A percentile compares a stretch with the other conserved stretches of the same genome.
phyloP scores from a whole-genome alignment of 176 grass and related monocot species.

The Typha latifolia region DNA sequence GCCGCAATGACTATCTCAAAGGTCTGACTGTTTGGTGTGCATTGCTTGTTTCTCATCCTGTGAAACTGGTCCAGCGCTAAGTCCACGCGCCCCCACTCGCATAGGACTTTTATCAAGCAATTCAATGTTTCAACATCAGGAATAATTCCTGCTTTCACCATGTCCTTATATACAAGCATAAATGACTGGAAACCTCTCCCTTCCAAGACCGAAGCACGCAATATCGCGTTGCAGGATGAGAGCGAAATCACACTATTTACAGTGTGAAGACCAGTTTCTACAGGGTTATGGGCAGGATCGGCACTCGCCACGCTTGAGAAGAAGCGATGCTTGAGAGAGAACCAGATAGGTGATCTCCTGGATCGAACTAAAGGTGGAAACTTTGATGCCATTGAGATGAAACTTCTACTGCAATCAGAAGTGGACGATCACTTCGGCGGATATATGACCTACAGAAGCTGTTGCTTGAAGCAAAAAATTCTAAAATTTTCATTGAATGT shows the following conservation, averaged over 20 bases:
- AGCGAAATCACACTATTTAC: conserved; percentile 18
- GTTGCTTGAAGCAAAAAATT: too few species aligned
- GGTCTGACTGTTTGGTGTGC: conserved; percentile 30
- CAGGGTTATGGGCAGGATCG: neutral
- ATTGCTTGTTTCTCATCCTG: conserved; percentile 44
- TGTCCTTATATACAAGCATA: conserved; percentile 34
- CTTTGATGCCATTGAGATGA: too few species aligned
- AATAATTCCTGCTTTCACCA: conserved; percentile 44
- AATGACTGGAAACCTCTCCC: conserved; percentile 22
- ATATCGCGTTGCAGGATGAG: conserved; percentile 30
- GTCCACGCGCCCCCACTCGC: conserved; percentile 30
- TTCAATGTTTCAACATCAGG: conserved; percentile 54
- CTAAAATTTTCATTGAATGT: too few species aligned
- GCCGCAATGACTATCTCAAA: conserved; percentile 42
- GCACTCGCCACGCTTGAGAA: neutral
- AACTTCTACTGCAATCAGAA: too few species aligned
- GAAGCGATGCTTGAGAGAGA: neutral
- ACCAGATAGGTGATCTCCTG: neutral
- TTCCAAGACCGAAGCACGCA: conserved; percentile 33
- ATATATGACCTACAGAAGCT: too few species aligned
- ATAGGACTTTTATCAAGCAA: conserved; percentile 37
- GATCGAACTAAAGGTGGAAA: too few species aligned
- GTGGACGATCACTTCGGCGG: too few species aligned
- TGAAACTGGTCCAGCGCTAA: conserved; percentile 41
- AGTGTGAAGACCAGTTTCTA: neutral